Conservation (phyloP, 2,329 filamentous ascomycete genomes). For the Aspergillus fructus region DNA sequence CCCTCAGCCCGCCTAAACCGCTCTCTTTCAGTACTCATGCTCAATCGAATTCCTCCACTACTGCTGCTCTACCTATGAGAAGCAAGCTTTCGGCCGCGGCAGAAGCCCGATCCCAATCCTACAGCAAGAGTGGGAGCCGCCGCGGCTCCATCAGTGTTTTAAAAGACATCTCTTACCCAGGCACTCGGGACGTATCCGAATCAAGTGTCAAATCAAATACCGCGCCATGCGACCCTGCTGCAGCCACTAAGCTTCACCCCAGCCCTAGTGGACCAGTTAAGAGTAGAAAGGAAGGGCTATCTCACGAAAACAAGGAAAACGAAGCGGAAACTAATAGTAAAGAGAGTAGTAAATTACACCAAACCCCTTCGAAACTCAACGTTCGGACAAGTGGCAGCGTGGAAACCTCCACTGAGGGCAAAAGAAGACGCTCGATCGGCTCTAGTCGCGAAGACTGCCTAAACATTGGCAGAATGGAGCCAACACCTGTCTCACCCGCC, state of each 20-base stretch:
- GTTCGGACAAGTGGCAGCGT: slow-evolving; percentile 21
- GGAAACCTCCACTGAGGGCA: slow-evolving; percentile 24
- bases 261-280: slow-evolving; percentile 34
- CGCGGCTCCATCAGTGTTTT: slow-evolving; percentile 19
- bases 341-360: slow-evolving; percentile 19
- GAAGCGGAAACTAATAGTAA: slow-evolving; percentile 19
- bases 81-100: slow-evolving; percentile 30
- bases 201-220: slow-evolving; percentile 30
- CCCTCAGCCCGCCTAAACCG: slow-evolving; percentile 37
- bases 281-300: slow-evolving; percentile 33
- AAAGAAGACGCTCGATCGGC: slow-evolving; percentile 23
- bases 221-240: slow-evolving; percentile 14
- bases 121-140: slow-evolving; percentile 21
- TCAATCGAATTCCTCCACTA: slow-evolving; percentile 32
- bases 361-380: slow-evolving; percentile 18
- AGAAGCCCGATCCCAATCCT: slow-evolving; percentile 28
- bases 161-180: slow-evolving; percentile 31
- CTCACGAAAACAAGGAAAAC: slow-evolving; percentile 24
- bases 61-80: slow-evolving; percentile 20
- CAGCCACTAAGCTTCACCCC: slow-evolving; percentile 25
- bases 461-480: slow-evolving; percentile 19
- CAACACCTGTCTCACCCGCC: slow-evolving; percentile 16
- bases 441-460: slow-evolving; percentile 18
- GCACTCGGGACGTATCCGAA: slow-evolving; percentile 32
- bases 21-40: slow-evolving; percentile 28